Evolutionary conservation across 352 stramenopile species (phyloP).

Genomic region (Pythium biforme): DNA sequence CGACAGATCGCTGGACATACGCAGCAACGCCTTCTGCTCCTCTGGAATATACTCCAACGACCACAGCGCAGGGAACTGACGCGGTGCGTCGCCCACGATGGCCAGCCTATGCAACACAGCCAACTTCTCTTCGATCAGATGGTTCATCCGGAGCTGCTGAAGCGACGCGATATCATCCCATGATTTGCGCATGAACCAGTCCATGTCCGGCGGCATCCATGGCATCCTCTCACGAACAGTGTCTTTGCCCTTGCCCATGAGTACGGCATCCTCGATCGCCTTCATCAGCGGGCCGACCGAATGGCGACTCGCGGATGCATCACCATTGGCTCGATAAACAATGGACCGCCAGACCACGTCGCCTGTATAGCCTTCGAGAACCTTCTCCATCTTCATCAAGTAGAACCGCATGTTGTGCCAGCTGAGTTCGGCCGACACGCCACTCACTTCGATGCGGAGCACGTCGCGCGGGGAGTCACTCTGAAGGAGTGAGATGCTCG

Average conservation of each 20-base stretch:
- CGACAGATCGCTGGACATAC: slow-evolving; percentile 19
- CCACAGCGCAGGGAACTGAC: slow-evolving; percentile 19
- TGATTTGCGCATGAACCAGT: slow-evolving; percentile 14
- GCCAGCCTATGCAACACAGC: slow-evolving; percentile 5
- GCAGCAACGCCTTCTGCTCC: not conserved
- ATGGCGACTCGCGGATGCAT: not conserved
- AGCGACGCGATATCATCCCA: slow-evolving; percentile 16
- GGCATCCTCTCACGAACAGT: slow-evolving; percentile 10
- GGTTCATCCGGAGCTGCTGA: slow-evolving; percentile 15
- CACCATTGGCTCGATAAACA: not conserved
- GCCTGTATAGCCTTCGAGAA: slow-evolving; percentile 19
- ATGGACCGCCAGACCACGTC: slow-evolving; percentile 5
- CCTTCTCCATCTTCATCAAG: slow-evolving; percentile 23
- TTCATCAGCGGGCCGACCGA: not conserved
- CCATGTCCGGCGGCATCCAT: slow-evolving; percentile 21
- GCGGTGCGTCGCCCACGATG: slow-evolving; percentile 1
- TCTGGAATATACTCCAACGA: not conserved
- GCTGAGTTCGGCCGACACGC: not conserved
- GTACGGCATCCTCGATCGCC: slow-evolving; percentile 3
- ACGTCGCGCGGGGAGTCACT: not conserved
- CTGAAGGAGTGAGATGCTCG: slow-evolving; percentile 3
- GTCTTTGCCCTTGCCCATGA: not conserved
- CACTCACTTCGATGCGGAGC: slow-evolving; percentile 18
- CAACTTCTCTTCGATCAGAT: slow-evolving; percentile 5
- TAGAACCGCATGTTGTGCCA: slow-evolving; percentile 20